These are phyloP conservation scores for Sonneratia caseolaris DNA, from an alignment of 345 rosid genomes.

Conservation along the genomic window DNA sequence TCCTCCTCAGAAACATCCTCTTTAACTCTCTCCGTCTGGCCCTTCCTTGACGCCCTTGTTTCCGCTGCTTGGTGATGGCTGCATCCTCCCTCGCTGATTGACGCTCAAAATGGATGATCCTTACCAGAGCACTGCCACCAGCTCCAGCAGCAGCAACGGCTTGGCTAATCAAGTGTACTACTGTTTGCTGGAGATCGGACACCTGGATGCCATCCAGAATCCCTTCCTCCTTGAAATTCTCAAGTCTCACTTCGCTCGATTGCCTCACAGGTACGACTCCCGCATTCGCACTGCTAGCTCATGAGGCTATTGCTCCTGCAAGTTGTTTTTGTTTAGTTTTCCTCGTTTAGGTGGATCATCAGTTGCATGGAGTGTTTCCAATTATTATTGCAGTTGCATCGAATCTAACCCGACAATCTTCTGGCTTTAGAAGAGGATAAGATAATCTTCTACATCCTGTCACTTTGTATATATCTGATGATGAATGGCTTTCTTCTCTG, in stretches of 20 bases:
- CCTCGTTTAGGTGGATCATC: neutral
- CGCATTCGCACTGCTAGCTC: neutral
- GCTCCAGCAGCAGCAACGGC: constrained; percentile 24
- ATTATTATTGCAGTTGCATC: too few relatives aligned
- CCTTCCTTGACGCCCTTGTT: too few relatives aligned
- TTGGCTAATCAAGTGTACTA: constrained; percentile 38
- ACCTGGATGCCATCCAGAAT: constrained; percentile 32
- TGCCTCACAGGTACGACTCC: constrained; percentile 46
- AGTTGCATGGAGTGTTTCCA: too few relatives aligned
- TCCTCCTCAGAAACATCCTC: too few relatives aligned
- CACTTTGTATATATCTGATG: too few relatives aligned
- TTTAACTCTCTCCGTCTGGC: too few relatives aligned
- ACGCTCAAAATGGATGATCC: constrained; percentile 15
- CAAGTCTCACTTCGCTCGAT: constrained; percentile 56
- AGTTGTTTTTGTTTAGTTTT: neutral
- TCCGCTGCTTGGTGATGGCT: too few relatives aligned
- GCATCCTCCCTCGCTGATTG: neutral
- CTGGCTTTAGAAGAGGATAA: too few relatives aligned
- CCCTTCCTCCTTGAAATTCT: constrained; percentile 44
- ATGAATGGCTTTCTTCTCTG: too few relatives aligned
- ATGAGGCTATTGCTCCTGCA: neutral
- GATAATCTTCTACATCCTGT: too few relatives aligned
- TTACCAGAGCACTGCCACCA: constrained; percentile 42
- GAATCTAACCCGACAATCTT: too few relatives aligned
- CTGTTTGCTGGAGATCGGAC: constrained; percentile 43